These are phyloP conservation scores for Aegilops umbellulata DNA, from an alignment of 176 grass and related monocot species.

Conservation along the genomic window DNA sequence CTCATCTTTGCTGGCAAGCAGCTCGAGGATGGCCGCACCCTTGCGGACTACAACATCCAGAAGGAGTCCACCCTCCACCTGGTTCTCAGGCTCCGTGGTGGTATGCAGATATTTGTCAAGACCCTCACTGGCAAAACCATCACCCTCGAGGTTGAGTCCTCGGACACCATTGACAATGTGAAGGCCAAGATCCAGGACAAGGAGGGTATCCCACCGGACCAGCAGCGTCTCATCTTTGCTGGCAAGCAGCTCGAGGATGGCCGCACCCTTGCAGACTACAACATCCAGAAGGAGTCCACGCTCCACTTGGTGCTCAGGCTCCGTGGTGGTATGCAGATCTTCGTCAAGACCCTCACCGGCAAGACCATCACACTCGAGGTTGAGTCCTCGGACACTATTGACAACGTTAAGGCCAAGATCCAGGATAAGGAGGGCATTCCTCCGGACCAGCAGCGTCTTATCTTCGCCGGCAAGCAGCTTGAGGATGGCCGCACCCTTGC, in stretches of 20 bases:
- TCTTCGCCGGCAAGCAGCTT: conserved; percentile 58
- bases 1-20: conserved; percentile 67
- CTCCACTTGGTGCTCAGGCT: conserved; percentile 57
- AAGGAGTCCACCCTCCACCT: conserved; percentile 61
- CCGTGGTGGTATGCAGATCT: conserved; percentile 61
- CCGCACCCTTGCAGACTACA: conserved; percentile 75
- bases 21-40: conserved; percentile 66
- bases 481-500: conserved; percentile 69
- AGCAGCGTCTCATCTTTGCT: conserved; percentile 73
- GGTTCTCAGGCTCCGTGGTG: not conserved
- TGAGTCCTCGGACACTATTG: conserved; percentile 50
- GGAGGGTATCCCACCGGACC: conserved; percentile 78
- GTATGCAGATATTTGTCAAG: conserved; percentile 78
- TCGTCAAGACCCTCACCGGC: conserved; percentile 67
- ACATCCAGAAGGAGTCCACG: conserved; percentile 80
- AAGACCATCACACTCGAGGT: conserved; percentile 72
- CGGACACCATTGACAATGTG: conserved; percentile 73
- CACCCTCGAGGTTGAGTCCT: conserved; percentile 84
- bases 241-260: conserved; percentile 84
- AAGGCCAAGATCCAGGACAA: conserved; percentile 85
- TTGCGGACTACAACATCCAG: conserved; percentile 68
- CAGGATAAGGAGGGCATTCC: conserved; percentile 76
- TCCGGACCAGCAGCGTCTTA: conserved; percentile 57
- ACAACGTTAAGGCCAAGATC: conserved; percentile 62
- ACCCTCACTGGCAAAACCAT: conserved; percentile 91